Base-by-base conservation (phyloP, 805 yeast species). In the Saturnispora hagleri region DNA sequence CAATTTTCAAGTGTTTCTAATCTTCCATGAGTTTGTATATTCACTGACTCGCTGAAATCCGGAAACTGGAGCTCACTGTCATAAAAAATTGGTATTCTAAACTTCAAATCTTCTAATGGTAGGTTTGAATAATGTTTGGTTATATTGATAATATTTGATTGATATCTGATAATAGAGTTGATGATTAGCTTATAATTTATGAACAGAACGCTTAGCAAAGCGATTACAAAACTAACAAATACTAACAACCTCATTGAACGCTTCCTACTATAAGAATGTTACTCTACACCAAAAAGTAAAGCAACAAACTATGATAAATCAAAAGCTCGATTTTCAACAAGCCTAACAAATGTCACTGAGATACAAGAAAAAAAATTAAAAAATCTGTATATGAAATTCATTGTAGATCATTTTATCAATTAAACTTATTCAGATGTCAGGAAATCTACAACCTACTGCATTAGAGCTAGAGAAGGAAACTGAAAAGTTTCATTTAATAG, bases 1-100 rank as follows among this genome's bases (percentile, higher is more conserved):
- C 56, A 38, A 8, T 53, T 51, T 28, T 64, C 66, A 4, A 52
- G 44, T 3, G 50, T 33, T n/a, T 64, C 59, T 42, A 81, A 53
- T 44, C 75, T 66, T 15, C 69, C 66, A 53, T 75, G 70, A 2
- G 78, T 59, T 57, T 79, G 78, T 12, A 71, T 59, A 53, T 76
- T 75, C 1, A 76, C 61, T 1, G 85, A 89, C 43, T 72, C 72
- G 1, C 74, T 76, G 18, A 89, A 60, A 62, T 89, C 96, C 0
- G 91, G 90, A 57, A 82, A 81, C 17, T 68, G 64, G 56, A 80
- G 73, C 10, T 73, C 72, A 1, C 65, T 58, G n/a, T 66, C 64
- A 22, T 73, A 57, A 46, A 67, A 71, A 3, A 77, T 68, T 0
- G 79, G 80, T 5, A 78, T 68, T 2, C 59, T 66, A 42, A 79